Percentiles rank a stretch among this genome's conserved stretches.
phyloP scores from a whole-genome alignment of 1,284 basidiomycete genomes.

The Vanrija sp. region DNA sequence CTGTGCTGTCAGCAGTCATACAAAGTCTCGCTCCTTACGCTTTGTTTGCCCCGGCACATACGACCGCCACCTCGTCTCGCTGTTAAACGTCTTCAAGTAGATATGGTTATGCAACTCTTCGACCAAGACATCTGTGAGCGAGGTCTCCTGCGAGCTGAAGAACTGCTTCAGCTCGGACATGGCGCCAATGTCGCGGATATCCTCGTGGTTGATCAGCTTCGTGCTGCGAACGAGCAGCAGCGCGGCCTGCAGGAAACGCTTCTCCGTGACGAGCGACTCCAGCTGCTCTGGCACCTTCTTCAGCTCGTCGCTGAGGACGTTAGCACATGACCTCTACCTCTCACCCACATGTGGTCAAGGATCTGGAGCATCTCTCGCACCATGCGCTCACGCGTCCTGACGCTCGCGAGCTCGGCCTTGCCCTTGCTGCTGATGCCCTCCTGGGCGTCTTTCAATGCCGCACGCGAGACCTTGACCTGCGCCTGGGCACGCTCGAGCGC shows the following conservation, averaged over 20 bases:
- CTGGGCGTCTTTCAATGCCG: slow-evolving; percentile 61
- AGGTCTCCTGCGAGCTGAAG: slow-evolving; percentile 78
- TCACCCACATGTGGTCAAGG: slow-evolving; percentile 79
- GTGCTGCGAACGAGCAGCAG: slow-evolving; percentile 81
- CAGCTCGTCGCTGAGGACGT: slow-evolving; percentile 71
- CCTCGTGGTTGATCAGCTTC: slow-evolving; percentile 85
- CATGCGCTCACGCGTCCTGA: slow-evolving; percentile 76
- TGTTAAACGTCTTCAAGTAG: slow-evolving; percentile 97
- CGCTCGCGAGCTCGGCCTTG: slow-evolving; percentile 72
- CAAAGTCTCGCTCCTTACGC: slow-evolving; percentile 37
- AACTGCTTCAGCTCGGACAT: slow-evolving; percentile 84
- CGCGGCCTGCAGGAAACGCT: slow-evolving; percentile 84
- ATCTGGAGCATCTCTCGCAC: slow-evolving; percentile 87
- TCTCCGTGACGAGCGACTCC: slow-evolving; percentile 93
- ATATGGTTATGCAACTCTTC: slow-evolving; percentile 96
- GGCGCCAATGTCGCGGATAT: slow-evolving; percentile 92
- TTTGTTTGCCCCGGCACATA: slow-evolving; percentile 74
- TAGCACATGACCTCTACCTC: slow-evolving; percentile 2
- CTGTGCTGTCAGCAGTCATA: slow-evolving; percentile 4
- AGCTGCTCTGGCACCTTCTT: slow-evolving; percentile 88
- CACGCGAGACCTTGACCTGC: slow-evolving; percentile 68
- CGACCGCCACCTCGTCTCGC: slow-evolving; percentile 83
- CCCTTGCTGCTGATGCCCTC: slow-evolving; percentile 45
- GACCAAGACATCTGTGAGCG: slow-evolving; percentile 82
- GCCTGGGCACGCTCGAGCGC: slow-evolving; percentile 67